Conservation (phyloP, 345 rosid genomes). For the Lepidium aucheri region DNA sequence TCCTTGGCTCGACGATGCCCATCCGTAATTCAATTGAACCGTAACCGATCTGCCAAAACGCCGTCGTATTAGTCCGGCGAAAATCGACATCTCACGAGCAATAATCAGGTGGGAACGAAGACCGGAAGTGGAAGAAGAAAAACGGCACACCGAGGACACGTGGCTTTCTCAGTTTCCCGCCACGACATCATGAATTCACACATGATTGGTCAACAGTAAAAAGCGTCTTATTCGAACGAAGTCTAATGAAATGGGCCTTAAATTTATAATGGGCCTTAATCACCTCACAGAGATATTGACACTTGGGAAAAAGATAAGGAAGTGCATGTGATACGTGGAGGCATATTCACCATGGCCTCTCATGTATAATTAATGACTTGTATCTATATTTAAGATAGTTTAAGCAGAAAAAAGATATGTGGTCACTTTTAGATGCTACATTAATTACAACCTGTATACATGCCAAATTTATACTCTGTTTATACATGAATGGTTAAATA, state of each 20-base stretch:
- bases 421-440: not conserved
- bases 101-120: not conserved
- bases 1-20: conserved; percentile 9
- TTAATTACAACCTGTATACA: not conserved
- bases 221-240: not conserved
- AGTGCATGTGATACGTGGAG: conserved; percentile 15
- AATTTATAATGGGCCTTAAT: not conserved
- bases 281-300: not conserved
- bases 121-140: not conserved
- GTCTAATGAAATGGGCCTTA: not conserved
- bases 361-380: not conserved
- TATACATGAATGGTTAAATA: not conserved
- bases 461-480: not conserved
- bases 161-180: not conserved
- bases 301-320: not conserved
- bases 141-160: conserved; percentile 1
- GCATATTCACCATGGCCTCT: not conserved
- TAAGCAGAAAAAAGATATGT: not conserved
- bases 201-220: not conserved
- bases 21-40: conserved; percentile 11
- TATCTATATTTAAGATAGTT: not conserved
- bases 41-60: conserved; percentile 15
- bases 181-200: conserved; percentile 13
- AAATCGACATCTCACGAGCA: conserved; percentile 19
- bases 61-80: conserved; percentile 29